Evolutionary conservation across 2,329 filamentous ascomycete species (phyloP).

Genomic region (Rachicladosporium sp.): DNA sequence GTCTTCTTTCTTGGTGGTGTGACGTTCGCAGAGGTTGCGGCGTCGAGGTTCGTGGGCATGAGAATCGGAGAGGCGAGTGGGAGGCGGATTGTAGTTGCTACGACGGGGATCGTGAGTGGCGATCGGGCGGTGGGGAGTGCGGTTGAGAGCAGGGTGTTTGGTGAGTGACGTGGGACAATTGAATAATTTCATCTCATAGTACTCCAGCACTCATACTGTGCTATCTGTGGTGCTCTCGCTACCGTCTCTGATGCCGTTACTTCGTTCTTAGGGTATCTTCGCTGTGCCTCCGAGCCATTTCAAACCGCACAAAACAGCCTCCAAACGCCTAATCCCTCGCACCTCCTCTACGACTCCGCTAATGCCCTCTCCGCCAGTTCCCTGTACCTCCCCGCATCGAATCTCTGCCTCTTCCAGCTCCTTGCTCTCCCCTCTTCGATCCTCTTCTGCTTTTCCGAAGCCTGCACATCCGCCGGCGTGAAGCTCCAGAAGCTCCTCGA

Average conservation of each 20-base stretch:
- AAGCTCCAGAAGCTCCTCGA: slow-evolving; percentile 11
- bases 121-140: slow-evolving; percentile 71
- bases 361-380: slow-evolving; percentile 18
- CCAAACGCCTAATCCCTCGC: too few species aligned
- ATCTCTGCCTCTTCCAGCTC: slow-evolving; percentile 18
- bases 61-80: slow-evolving; percentile 51
- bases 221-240: too few species aligned
- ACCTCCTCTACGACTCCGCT: slow-evolving; percentile 14
- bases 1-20: slow-evolving; percentile 93
- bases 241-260: too few species aligned
- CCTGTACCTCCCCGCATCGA: slow-evolving; percentile 16
- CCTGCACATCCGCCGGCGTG: slow-evolving; percentile 10
- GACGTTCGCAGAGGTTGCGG: slow-evolving; percentile 91
- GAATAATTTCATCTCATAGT: too few species aligned
- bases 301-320: too few species aligned
- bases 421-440: slow-evolving; percentile 18
- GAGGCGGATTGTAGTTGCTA: slow-evolving; percentile 79
- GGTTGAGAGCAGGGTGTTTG: slow-evolving; percentile 20
- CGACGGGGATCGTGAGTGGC: slow-evolving; percentile 86
- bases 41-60: slow-evolving; percentile 75
- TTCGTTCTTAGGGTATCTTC: too few species aligned
- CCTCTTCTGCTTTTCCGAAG: slow-evolving; percentile 14
- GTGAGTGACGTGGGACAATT: slow-evolving; percentile 4
- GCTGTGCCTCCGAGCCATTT: too few species aligned
- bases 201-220: too few species aligned